Evolutionary conservation across 352 stramenopile genomes (phyloP), one percentile per base, ranked within the genome.

Genomic region (Pythium insidiosum): DNA sequence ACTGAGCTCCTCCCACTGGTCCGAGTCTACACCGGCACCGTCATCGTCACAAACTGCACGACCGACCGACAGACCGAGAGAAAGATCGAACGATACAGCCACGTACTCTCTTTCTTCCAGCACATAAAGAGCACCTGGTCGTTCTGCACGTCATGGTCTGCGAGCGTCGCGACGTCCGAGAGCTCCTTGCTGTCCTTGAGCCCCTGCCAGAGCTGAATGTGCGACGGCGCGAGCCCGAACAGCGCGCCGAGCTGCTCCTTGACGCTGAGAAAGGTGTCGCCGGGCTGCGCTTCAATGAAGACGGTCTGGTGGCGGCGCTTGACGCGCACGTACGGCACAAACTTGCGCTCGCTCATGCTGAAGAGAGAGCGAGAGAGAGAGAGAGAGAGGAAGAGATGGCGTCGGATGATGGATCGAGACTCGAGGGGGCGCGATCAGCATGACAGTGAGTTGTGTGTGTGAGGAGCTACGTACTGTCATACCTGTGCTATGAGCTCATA

Each of bases 301-400:
- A 95, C 72, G 16, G 82, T 94, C 65, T 88, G 78, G 53, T 73
- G 85, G 31, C 72, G 58, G 45, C 84, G 68, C 75, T 95, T 95
- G n/a, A 95, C 67, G 66, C 84, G 79, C 47, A 95, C 65, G 49
- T 95, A 95, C 64, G 78, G 71, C 22, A 57, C n/a, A n/a, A 30
- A 29, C 7, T 47, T 46, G 37, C 50, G 50, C 26, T 58, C 50
- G 15, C 18, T 39, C 21, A 38, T 49, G n/a, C 2, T 38, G 18
- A 29, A 7, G 23, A 47, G 20, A 29, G 20, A 38, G 20, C 23
- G 9, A 11, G n/a, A 15, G 5, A 23, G 22, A 12, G 40, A 25
- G 5, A 19, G n/a, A n/a, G n/a, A n/a, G n/a, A n/a, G n/a, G n/a
- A n/a, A n/a, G n/a, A n/a, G n/a, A n/a, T n/a, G n/a, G n/a, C n/a